These are phyloP conservation scores for Malus hybrid DNA, from an alignment of 331 rosid species.

Conservation along the genomic window DNA sequence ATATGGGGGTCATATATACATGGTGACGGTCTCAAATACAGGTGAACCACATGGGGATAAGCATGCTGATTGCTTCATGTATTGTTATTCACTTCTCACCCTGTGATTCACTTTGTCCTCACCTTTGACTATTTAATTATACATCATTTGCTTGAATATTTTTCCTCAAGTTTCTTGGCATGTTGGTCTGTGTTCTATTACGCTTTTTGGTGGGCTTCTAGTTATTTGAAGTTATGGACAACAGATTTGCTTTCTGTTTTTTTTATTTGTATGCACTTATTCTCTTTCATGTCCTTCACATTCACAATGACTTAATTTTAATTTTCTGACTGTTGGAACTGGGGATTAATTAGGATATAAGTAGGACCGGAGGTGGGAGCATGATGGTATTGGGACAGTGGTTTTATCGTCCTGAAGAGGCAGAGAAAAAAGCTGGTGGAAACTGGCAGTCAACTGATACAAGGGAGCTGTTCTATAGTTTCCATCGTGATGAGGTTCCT, in stretches of 20 bases:
- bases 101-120: background rate
- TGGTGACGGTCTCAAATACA: background rate
- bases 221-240: background rate
- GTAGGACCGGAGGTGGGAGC: conserved; percentile 43
- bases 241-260: background rate
- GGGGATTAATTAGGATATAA: conserved; percentile 56
- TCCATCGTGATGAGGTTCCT: conserved; percentile 93
- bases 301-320: conserved; percentile 8
- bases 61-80: background rate
- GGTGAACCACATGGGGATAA: background rate
- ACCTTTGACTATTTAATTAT: background rate
- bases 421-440: conserved; percentile 78
- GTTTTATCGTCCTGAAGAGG: conserved; percentile 99
- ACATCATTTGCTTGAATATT: background rate
- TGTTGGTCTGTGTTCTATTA: background rate
- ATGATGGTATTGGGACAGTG: conserved; percentile 83
- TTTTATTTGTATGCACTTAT: background rate
- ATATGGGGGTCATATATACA: background rate
- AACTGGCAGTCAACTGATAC: conserved; percentile 85
- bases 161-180: conserved; percentile 7
- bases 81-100: background rate
- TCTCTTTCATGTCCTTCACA: background rate
- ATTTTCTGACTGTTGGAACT: conserved; percentile 7
- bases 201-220: background rate
- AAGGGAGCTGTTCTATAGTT: conserved; percentile 89